Conservation (phyloP, 352 stramenopile genomes). For the Thraustotheca clavata region DNA sequence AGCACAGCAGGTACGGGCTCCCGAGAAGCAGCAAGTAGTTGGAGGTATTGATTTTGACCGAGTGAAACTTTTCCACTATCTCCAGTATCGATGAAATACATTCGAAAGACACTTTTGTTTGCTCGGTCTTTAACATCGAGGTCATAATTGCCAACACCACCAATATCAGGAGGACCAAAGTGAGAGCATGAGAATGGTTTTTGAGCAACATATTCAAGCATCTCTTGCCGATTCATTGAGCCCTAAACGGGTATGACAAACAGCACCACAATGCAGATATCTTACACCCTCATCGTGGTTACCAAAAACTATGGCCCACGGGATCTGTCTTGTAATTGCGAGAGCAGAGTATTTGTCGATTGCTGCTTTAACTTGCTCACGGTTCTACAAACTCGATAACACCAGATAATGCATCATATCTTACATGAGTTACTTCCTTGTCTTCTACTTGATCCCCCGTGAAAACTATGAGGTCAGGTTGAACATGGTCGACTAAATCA, state of each 20-base stretch:
- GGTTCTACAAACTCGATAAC: not conserved
- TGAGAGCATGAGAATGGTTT: conserved; percentile 36
- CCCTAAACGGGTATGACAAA: conserved; percentile 18
- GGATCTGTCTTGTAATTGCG: conserved; percentile 34
- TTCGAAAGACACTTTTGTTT: conserved; percentile 36
- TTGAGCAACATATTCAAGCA: conserved; percentile 28
- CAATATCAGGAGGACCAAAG: conserved; percentile 28
- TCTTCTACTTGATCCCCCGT: conserved; percentile 42
- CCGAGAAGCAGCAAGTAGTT: conserved; percentile 26
- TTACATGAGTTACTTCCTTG: not conserved
- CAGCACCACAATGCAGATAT: not conserved
- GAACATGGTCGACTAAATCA: conserved; percentile 34
- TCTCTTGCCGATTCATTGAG: conserved; percentile 29
- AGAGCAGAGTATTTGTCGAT: conserved; percentile 31
- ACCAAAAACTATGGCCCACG: conserved; percentile 46
- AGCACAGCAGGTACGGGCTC: conserved; percentile 43
- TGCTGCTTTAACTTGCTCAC: conserved; percentile 25
- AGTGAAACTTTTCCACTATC: conserved; percentile 47
- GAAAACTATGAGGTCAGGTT: conserved; percentile 50
- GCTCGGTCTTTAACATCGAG: conserved; percentile 36
- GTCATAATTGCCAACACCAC: conserved; percentile 50
- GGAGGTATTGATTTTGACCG: conserved; percentile 42
- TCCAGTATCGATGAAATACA: conserved; percentile 55
- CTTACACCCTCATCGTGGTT: conserved; percentile 43
- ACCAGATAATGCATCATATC: not conserved